Base-by-base conservation (phyloP, 169 alveolate genomes). In the Ichthyophthirius multifiliis region DNA sequence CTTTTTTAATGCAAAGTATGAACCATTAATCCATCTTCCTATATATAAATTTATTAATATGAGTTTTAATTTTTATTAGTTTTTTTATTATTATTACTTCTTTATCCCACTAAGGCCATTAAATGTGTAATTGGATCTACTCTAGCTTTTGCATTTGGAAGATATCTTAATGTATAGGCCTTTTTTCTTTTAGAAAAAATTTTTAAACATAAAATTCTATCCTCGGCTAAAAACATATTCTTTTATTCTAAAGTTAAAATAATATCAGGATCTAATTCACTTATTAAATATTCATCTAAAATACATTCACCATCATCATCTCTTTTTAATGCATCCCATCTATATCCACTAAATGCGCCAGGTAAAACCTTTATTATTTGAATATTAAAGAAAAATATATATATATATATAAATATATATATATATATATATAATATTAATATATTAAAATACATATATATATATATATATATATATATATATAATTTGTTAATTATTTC, bases 1-100 rank as follows among this genome's bases (percentile, higher is more conserved):
- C 77, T 37, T 71, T 45, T 5, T 32, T 43, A 0, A 65, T 5
- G 90, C 90, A 78, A 76, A 80, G 83, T 84, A 73, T 23, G 86
- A 78, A 27, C 90, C 90, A 64, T 84, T 84, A 12, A 84, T 84
- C 90, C 90, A 84, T 71, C 90, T 77, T 64, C 90, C 79, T 71
- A 65, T 63, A 27, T 82, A n/a, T n/a, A n/a, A n/a, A 55, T 20
- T 47, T 20, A 12, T 47, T 47, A 12, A 47, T 15, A 0, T 15
- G 13, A 10, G 12, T 55, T 55, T 20, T 47, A 5, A 47, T 2
- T 6, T 1, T 10, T 41, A 10, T 10, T 10, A 43, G 10, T n/a
- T 2, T 15, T 27, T 1, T 4, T 27, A 10, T 27, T 48, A 13
- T 13, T 5, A 27, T 55, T 55, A 55, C 71, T 71, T 30, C 79